Conservation (phyloP, 208 protist species). For the Trypanosomatidae sp. region DNA sequence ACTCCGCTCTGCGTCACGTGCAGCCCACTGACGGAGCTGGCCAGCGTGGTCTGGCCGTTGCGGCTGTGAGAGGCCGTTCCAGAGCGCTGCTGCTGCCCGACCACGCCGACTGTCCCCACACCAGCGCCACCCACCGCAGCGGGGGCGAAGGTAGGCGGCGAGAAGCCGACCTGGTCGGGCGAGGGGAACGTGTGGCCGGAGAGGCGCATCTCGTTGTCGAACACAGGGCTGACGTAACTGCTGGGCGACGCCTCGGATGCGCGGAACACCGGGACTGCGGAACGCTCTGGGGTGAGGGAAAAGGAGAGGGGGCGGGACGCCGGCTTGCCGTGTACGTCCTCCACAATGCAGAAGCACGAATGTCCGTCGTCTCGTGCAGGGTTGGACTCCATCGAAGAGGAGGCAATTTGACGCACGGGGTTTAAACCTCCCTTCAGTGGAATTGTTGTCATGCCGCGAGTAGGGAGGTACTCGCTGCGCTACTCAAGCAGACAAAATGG, state of each 20-base stretch:
- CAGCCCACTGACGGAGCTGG: not conserved
- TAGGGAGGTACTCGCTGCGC: too few species aligned
- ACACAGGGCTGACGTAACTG: not conserved
- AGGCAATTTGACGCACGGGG: too few species aligned
- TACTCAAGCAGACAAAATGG: too few species aligned
- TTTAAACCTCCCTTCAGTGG: too few species aligned
- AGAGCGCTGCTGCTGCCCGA: too few species aligned
- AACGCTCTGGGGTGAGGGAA: constrained; percentile 1
- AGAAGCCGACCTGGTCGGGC: not conserved
- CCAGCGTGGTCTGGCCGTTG: not conserved
- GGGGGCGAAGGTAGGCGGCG: not conserved
- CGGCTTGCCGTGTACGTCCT: constrained; percentile 11
- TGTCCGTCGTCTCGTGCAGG: too few species aligned
- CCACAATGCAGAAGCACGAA: too few species aligned
- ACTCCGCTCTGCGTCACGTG: constrained; percentile 13
- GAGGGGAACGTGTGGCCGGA: too few species aligned
- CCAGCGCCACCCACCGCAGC: not conserved
- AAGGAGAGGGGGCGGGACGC: constrained; percentile 6
- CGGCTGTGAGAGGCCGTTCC: not conserved
- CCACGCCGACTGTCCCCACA: not conserved
- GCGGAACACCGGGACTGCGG: not conserved
- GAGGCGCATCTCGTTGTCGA: constrained; percentile 6
- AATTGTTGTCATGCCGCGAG: too few species aligned
- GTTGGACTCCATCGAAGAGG: too few species aligned
- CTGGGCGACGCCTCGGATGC: not conserved